phyloP scores from a whole-genome alignment of 306 rosid species.

The Echinosophora koreensis region DNA sequence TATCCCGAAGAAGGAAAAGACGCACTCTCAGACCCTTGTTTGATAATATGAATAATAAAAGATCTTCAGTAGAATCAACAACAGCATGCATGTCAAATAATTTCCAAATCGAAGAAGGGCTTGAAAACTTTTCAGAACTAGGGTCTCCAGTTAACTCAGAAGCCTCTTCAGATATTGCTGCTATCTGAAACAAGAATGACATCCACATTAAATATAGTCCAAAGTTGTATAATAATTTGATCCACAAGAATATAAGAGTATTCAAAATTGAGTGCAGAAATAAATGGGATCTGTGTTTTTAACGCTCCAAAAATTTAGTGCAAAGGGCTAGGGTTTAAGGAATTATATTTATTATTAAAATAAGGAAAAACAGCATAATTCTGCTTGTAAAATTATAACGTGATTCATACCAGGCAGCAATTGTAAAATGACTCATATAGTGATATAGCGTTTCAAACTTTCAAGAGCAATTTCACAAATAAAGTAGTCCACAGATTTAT shows the following conservation, averaged over 20 bases:
- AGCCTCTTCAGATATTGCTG: constrained; percentile 96
- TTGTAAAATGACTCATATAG: neutral
- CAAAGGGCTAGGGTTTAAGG: neutral
- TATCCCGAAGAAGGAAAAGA: constrained; percentile 81
- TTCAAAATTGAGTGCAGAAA: constrained; percentile 43
- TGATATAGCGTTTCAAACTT: constrained; percentile 1
- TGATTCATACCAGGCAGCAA: constrained; percentile 6
- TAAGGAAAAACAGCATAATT: constrained; percentile 21
- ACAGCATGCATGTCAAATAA: constrained; percentile 88
- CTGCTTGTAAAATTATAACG: neutral
- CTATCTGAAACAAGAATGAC: constrained; percentile 69
- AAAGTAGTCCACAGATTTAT: constrained; percentile 7
- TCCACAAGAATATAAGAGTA: constrained; percentile 18
- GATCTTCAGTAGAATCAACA: constrained; percentile 91
- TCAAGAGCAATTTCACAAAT: constrained; percentile 2
- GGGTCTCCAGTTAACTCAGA: constrained; percentile 68
- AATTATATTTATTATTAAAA: neutral
- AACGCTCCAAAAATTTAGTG: constrained; percentile 26
- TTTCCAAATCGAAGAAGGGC: constrained; percentile 77
- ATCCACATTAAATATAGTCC: constrained; percentile 25
- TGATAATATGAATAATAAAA: constrained; percentile 78
- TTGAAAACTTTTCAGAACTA: constrained; percentile 54
- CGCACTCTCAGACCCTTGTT: constrained; percentile 92
- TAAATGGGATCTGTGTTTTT: constrained; percentile 39
- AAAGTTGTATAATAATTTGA: constrained; percentile 31